phyloP scores from a whole-genome alignment of 164 flowering plant species.

The Houttuynia cordata region DNA sequence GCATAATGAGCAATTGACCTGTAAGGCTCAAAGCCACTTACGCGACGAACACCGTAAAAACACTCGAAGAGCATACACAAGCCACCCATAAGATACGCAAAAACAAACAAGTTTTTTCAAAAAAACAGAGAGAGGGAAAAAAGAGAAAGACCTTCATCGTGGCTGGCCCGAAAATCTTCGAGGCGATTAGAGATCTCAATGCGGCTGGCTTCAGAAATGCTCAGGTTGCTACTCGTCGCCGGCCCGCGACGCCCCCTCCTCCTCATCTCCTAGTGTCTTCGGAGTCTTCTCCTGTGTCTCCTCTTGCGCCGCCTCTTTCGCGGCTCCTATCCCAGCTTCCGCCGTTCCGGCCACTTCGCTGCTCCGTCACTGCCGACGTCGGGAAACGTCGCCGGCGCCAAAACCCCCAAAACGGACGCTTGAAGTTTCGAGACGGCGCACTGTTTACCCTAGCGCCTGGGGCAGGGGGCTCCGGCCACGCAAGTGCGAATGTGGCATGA shows the following conservation, averaged over 20 bases:
- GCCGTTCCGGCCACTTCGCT: no score
- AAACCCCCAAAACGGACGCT: no score
- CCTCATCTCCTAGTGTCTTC: constrained; percentile 5
- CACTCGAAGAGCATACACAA: neutral
- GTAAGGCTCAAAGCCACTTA: neutral
- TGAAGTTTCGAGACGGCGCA: no score
- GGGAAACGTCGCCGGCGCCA: no score
- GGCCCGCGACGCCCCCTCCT: constrained; percentile 1
- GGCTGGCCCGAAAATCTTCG: constrained; percentile 16
- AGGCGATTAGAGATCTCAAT: constrained; percentile 25
- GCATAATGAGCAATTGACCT: neutral
- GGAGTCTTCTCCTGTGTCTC: neutral
- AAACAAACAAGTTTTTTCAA: neutral
- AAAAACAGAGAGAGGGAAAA: neutral
- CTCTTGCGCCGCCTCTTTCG: neutral
- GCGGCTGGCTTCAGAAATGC: constrained; percentile 18
- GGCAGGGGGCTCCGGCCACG: no score
- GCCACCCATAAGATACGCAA: no score
- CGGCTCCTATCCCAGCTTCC: no score
- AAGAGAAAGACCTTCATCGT: constrained; percentile 12
- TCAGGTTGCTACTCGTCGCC: constrained; percentile 4
- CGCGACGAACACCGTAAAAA: neutral
- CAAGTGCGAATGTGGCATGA: no score
- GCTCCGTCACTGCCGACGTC: neutral
- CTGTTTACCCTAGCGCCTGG: no score